Conservation (phyloP, 2,329 filamentous ascomycete genomes). For the Trichoderma asperellum region DNA sequence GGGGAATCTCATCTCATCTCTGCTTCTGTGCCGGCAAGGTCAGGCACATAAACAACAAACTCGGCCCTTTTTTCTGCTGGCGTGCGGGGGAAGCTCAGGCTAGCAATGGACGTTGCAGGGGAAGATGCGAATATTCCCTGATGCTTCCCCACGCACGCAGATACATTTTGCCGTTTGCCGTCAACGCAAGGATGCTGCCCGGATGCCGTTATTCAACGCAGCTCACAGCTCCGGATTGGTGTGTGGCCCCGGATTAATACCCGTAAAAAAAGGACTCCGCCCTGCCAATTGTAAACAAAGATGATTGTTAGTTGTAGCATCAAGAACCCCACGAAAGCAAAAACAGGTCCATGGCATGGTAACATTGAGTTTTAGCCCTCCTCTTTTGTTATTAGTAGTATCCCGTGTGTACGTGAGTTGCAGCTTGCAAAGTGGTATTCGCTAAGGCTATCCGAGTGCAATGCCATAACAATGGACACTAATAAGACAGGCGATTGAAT, state of each 20-base stretch:
- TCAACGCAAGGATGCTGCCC: slow-evolving; percentile 2
- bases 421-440: background rate
- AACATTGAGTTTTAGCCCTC: slow-evolving; percentile 7
- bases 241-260: slow-evolving; percentile 1
- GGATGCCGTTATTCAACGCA: background rate
- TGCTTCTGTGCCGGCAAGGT: background rate
- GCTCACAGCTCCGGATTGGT: background rate
- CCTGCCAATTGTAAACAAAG: background rate
- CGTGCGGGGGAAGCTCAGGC: slow-evolving; percentile 20
- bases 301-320: background rate
- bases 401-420: background rate
- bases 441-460: slow-evolving; percentile 14
- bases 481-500: background rate
- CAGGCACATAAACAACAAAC: background rate
- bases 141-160: slow-evolving; percentile 23
- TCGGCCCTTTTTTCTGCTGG: slow-evolving; percentile 27
- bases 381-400: background rate
- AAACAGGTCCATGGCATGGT: slow-evolving; percentile 22
- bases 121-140: slow-evolving; percentile 3
- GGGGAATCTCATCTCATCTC: slow-evolving; percentile 20
- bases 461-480: background rate
- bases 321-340: slow-evolving; percentile 4
- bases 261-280: slow-evolving; percentile 13
- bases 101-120: slow-evolving; percentile 19
- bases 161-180: slow-evolving; percentile 23